Evolutionary conservation across 768 basidiomycete genomes (phyloP).

Genomic region (Phaffia australis): DNA sequence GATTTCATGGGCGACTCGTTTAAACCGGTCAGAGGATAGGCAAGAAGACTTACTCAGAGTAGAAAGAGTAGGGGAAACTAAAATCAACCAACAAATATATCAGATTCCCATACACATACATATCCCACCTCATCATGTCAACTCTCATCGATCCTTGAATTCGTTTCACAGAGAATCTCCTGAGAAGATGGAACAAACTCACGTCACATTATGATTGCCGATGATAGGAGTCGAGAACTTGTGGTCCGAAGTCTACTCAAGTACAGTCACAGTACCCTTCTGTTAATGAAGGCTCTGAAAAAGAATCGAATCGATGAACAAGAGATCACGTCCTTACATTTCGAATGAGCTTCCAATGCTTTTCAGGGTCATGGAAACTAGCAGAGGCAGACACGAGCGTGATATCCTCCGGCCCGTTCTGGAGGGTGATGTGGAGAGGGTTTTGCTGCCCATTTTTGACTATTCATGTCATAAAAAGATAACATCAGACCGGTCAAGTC

Average conservation of each 20-base stretch:
- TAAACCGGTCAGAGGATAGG: no score
- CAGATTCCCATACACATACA: no score
- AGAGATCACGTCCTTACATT: neutral
- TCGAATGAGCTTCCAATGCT: conserved; percentile 2
- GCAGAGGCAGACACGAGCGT: conserved; percentile 11
- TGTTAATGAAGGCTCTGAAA: neutral
- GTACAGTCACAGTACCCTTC: neutral
- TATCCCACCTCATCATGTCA: no score
- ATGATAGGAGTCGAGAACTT: neutral
- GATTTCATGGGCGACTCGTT: no score
- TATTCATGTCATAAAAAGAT: no score
- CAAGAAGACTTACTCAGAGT: neutral
- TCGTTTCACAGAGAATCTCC: no score
- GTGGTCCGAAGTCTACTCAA: neutral
- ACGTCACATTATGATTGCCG: neutral
- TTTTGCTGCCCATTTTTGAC: conserved; percentile 15
- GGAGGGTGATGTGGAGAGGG: conserved; percentile 5
- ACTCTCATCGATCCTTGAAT: no score
- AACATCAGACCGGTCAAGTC: no score
- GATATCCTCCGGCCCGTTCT: conserved; percentile 9
- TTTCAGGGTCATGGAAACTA: conserved; percentile 3
- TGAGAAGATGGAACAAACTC: neutral
- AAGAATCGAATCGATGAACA: no score
- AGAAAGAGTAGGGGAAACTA: conserved; percentile 10
- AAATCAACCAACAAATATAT: no score